Evolutionary conservation across 2,329 filamentous ascomycete species (phyloP).

Genomic region (Polytolypa hystricis): DNA sequence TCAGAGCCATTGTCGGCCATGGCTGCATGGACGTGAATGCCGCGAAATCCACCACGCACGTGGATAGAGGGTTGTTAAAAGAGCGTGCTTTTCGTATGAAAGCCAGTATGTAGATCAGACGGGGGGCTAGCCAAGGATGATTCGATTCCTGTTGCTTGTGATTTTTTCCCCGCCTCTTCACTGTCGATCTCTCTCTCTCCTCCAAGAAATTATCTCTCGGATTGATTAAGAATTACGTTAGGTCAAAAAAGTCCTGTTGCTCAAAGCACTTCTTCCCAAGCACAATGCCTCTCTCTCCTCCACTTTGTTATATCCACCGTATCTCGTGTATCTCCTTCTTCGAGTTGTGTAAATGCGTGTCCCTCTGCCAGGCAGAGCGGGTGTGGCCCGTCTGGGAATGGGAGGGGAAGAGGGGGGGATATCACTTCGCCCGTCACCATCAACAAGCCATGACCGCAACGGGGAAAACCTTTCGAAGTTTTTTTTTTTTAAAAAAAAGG

Average conservation of each 20-base stretch:
- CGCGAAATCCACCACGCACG: not conserved
- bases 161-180: too few relatives aligned
- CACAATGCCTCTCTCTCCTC: too few relatives aligned
- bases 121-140: not conserved
- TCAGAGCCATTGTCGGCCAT: constrained; percentile 34
- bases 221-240: too few relatives aligned
- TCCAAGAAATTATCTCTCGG: too few relatives aligned
- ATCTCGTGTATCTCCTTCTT: too few relatives aligned
- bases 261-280: too few relatives aligned
- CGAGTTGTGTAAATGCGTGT: not conserved
- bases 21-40: constrained; percentile 6
- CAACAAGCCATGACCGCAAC: constrained; percentile 22
- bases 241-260: too few relatives aligned
- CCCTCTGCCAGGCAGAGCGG: constrained; percentile 31
- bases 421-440: constrained; percentile 31
- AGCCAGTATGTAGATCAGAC: not conserved
- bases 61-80: not conserved
- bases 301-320: too few relatives aligned
- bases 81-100: too few relatives aligned
- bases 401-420: constrained; percentile 19
- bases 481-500: too few relatives aligned
- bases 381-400: constrained; percentile 23
- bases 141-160: too few relatives aligned
- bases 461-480: not conserved
- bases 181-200: too few relatives aligned